Evolutionary conservation across 441 rosid genomes (phyloP).

Genomic region (Raphanus hybrid): DNA sequence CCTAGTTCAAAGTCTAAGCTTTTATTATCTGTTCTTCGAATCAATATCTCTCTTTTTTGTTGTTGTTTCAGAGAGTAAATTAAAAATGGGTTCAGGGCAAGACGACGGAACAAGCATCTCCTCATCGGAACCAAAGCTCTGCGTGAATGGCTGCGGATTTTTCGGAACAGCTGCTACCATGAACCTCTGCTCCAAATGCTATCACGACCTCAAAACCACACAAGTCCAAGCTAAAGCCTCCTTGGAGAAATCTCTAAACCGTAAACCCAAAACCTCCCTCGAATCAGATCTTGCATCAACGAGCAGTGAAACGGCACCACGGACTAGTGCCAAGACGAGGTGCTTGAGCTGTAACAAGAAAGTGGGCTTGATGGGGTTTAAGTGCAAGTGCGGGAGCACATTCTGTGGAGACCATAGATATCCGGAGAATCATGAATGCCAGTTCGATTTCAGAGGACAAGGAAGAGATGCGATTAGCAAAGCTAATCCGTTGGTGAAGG

Average conservation of each 20-base stretch:
- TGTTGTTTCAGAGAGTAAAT: neutral
- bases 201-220: constrained; percentile 45
- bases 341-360: constrained; percentile 73
- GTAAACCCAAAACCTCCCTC: constrained; percentile 32
- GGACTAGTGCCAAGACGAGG: constrained; percentile 23
- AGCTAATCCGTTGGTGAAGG: constrained; percentile 71
- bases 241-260: constrained; percentile 55
- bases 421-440: constrained; percentile 69
- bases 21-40: neutral
- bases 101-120: constrained; percentile 64
- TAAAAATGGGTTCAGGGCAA: constrained; percentile 63
- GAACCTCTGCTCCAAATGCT: constrained; percentile 83
- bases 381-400: constrained; percentile 71
- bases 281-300: constrained; percentile 1
- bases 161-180: constrained; percentile 68
- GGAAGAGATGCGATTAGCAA: constrained; percentile 65
- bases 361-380: constrained; percentile 70
- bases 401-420: constrained; percentile 73
- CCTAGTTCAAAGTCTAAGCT: too few relatives aligned
- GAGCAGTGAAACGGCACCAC: neutral
- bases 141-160: constrained; percentile 76
- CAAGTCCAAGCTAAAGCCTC: constrained; percentile 51
- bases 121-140: constrained; percentile 56
- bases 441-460: constrained; percentile 64
- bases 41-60: too few relatives aligned